Percentiles rank a stretch among this genome's conserved stretches.
Conservation (phyloP, 169 alveolate species). For the Besnoitia besnoiti region DNA sequence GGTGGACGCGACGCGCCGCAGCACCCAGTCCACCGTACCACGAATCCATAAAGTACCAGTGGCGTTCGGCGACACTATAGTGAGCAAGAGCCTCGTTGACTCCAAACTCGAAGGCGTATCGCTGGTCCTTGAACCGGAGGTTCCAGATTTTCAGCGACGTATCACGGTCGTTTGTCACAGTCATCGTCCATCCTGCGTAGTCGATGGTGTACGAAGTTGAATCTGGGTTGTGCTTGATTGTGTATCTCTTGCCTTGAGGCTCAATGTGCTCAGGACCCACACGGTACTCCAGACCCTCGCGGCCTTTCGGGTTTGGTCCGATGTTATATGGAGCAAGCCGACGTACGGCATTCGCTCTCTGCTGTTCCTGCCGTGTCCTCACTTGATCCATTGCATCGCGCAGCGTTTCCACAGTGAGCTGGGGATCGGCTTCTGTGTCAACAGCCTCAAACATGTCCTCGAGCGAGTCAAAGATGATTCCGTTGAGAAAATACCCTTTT, state of each 20-base stretch:
- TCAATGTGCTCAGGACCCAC: slow-evolving; percentile 78
- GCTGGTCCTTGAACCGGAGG: slow-evolving; percentile 70
- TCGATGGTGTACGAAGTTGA: slow-evolving; percentile 70
- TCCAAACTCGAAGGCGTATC: slow-evolving; percentile 76
- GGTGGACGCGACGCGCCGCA: slow-evolving; percentile 76
- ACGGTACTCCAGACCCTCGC: slow-evolving; percentile 75
- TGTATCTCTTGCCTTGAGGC: slow-evolving; percentile 76
- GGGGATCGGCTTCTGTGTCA: slow-evolving; percentile 55
- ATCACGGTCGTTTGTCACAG: slow-evolving; percentile 77
- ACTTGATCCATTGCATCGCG: neutral
- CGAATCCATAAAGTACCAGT: slow-evolving; percentile 77
- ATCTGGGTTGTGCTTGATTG: slow-evolving; percentile 66
- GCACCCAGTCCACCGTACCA: slow-evolving; percentile 81
- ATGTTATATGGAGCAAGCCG: slow-evolving; percentile 51
- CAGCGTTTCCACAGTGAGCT: neutral
- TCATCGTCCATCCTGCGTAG: slow-evolving; percentile 76
- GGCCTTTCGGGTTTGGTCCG: slow-evolving; percentile 64
- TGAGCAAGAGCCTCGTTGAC: slow-evolving; percentile 80
- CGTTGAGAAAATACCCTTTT: slow-evolving; percentile 69
- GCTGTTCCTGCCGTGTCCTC: neutral
- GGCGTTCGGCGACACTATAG: slow-evolving; percentile 76
- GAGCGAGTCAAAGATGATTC: slow-evolving; percentile 62
- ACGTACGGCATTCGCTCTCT: slow-evolving; percentile 44
- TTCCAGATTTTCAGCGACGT: slow-evolving; percentile 75
- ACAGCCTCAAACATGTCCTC: slow-evolving; percentile 66